These are phyloP conservation scores for Flaveria brownii DNA, from an alignment of 129 eudicot genomes.

Conservation along the genomic window DNA sequence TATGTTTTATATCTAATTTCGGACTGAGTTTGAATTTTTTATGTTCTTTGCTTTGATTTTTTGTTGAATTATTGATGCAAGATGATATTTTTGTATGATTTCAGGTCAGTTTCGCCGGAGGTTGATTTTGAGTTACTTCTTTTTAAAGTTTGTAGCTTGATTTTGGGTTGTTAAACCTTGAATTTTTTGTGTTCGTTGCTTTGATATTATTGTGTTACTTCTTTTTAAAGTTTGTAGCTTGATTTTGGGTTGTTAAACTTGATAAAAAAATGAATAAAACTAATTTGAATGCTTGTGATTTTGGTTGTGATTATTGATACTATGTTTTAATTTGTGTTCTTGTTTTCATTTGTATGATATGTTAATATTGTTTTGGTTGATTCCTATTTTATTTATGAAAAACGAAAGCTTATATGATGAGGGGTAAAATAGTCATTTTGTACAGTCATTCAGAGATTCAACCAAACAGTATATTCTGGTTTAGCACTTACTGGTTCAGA, in stretches of 20 bases:
- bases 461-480: too few relatives aligned
- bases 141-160: too few relatives aligned
- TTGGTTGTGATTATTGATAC: neutral
- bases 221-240: constrained; percentile 1
- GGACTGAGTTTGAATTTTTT: neutral
- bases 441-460: too few relatives aligned
- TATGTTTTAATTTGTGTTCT: neutral
- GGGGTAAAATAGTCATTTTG: too few relatives aligned
- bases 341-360: too few relatives aligned
- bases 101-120: constrained; percentile 76
- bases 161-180: too few relatives aligned
- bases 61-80: neutral
- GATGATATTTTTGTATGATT: constrained; percentile 16
- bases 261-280: neutral
- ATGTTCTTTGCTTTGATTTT: neutral
- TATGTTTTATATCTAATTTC: neutral
- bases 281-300: too few relatives aligned
- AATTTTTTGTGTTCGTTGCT: too few relatives aligned
- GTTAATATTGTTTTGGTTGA: too few relatives aligned
- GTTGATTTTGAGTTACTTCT: constrained; percentile 9
- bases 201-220: neutral
- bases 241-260: constrained; percentile 9
- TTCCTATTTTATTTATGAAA: too few relatives aligned
- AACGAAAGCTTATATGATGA: too few relatives aligned
- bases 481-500: too few relatives aligned